A percentile compares a stretch with the other conserved stretches of the same genome.
These are phyloP conservation scores for Ceratocystis alfenasii DNA, from an alignment of 2,329 filamentous ascomycete species.

Conservation along the genomic window DNA sequence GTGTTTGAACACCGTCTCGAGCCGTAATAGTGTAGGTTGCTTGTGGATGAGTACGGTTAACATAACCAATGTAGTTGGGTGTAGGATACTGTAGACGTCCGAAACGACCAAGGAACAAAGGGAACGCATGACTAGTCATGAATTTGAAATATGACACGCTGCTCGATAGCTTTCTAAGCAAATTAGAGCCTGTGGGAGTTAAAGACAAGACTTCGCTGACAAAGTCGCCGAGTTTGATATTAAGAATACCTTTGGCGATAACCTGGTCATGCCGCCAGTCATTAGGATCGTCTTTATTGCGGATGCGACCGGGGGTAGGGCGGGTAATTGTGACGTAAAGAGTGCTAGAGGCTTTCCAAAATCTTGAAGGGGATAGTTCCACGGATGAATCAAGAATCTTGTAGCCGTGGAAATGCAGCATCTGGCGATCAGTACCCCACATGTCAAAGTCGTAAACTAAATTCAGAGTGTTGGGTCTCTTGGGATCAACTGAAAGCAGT, in stretches of 20 bases:
- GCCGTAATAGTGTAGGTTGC: constrained; percentile 38
- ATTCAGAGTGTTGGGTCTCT: constrained; percentile 45
- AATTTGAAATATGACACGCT: constrained; percentile 39
- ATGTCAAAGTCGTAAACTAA: constrained; percentile 52
- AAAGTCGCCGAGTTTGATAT: constrained; percentile 43
- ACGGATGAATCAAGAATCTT: constrained; percentile 51
- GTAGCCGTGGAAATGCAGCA: constrained; percentile 48
- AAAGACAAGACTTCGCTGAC: constrained; percentile 44
- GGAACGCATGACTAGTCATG: constrained; percentile 44
- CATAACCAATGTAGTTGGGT: constrained; percentile 37
- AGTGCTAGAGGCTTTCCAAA: constrained; percentile 52
- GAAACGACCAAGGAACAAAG: constrained; percentile 43
- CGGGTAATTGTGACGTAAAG: constrained; percentile 49
- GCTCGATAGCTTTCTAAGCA: constrained; percentile 35
- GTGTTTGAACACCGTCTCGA: constrained; percentile 40
- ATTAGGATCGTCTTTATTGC: constrained; percentile 28
- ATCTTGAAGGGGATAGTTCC: constrained; percentile 42
- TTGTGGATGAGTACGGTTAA: constrained; percentile 39
- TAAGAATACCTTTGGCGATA: constrained; percentile 48
- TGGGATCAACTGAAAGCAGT: constrained; percentile 42
- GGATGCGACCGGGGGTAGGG: constrained; percentile 21
- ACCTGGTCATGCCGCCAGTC: constrained; percentile 35
- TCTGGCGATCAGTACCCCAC: constrained; percentile 40
- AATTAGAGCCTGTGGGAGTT: constrained; percentile 37
- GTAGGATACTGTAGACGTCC: constrained; percentile 44